phyloP scores from a whole-genome alignment of 2,329 filamentous ascomycete species.

The Fusarium papillatum region DNA sequence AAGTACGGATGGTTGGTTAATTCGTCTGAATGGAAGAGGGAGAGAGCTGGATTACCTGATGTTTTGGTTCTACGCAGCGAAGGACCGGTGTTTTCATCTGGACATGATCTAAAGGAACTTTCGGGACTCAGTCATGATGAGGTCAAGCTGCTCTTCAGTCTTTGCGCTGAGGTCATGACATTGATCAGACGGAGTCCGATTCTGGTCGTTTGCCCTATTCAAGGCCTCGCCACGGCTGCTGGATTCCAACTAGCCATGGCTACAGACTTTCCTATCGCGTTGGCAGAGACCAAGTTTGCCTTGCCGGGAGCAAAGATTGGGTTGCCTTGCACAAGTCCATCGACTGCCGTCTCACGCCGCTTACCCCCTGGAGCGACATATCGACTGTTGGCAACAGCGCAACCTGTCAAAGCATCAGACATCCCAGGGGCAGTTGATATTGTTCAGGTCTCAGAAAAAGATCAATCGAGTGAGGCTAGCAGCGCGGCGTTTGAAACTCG shows the following conservation, averaged over 20 bases:
- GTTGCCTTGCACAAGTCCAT: constrained; percentile 41
- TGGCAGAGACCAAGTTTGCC: constrained; percentile 31
- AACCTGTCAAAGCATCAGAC: constrained; percentile 23
- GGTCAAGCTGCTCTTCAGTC: constrained; percentile 30
- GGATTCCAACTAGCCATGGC: constrained; percentile 43
- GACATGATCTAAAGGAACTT: constrained; percentile 42
- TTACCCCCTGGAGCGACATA: constrained; percentile 30
- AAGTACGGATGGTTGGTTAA: constrained; percentile 38
- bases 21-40: constrained; percentile 35
- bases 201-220: constrained; percentile 38
- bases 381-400: constrained; percentile 33
- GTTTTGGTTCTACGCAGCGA: constrained; percentile 41
- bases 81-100: constrained; percentile 40
- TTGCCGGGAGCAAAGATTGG: constrained; percentile 40
- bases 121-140: constrained; percentile 12
- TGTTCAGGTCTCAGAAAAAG: not conserved
- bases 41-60: constrained; percentile 35
- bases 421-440: constrained; percentile 37
- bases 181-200: constrained; percentile 40
- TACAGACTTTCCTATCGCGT: constrained; percentile 37
- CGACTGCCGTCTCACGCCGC: constrained; percentile 35
- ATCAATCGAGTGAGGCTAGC: not conserved
- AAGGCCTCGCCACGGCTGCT: constrained; percentile 41
- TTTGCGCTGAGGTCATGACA: constrained; percentile 40
- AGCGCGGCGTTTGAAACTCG: constrained; percentile 23